Conservation (phyloP, 2,329 filamentous ascomycete species). For the Trichophaea hybrida region DNA sequence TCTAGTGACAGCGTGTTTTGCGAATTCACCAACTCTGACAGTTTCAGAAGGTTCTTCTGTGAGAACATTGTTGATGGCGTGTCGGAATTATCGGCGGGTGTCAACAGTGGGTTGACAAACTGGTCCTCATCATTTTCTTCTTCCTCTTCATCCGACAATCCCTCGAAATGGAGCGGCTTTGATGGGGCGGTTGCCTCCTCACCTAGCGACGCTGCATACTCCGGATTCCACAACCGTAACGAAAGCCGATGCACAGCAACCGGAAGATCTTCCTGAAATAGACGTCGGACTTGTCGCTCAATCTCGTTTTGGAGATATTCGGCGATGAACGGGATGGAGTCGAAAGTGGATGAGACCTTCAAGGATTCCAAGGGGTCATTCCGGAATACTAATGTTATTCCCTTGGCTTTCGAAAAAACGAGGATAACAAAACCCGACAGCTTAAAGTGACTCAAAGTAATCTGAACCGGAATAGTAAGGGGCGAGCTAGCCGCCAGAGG, state of each 20-base stretch:
- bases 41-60: conserved; percentile 75
- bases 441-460: conserved; percentile 89
- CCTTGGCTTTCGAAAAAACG: conserved; percentile 95
- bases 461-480: conserved; percentile 91
- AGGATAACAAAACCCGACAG: conserved; percentile 93
- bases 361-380: conserved; percentile 96
- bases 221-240: conserved; percentile 74
- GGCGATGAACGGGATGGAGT: conserved; percentile 95
- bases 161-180: neutral
- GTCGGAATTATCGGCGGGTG: conserved; percentile 55
- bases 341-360: conserved; percentile 96
- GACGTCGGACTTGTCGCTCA: conserved; percentile 73
- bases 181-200: conserved; percentile 14
- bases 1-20: conserved; percentile 83
- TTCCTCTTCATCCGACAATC: neutral
- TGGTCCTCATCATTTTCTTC: conserved; percentile 42
- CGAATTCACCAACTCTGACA: conserved; percentile 72
- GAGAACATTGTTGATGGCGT: conserved; percentile 75
- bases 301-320: conserved; percentile 95
- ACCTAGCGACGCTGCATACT: conserved; percentile 41
- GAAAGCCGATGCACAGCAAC: conserved; percentile 92
- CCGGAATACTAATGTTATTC: conserved; percentile 87
- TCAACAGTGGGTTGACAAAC: conserved; percentile 48
- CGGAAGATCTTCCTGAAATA: conserved; percentile 96
- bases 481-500: conserved; percentile 82